Evolutionary conservation across 257 asterid genomes (phyloP), one percentile per base, ranked within the genome.

Genomic region (Solanum paucissectum): DNA sequence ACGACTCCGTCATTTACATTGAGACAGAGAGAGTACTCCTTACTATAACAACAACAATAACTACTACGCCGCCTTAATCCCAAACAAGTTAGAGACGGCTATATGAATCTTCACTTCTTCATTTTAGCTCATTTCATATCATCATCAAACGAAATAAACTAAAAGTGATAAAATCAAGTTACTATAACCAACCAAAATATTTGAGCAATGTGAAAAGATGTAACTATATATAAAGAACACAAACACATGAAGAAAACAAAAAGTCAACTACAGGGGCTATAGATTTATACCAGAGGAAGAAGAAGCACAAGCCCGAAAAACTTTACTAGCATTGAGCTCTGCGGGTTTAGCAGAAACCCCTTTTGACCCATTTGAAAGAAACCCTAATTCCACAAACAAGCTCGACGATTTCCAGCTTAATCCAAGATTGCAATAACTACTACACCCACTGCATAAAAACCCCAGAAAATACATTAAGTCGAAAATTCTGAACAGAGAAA

Each of bases 331-430:
- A 87, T 68, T 79, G 89, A 90, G 52, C 58, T 88, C 91, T 83
- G 83, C 88, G 74, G 93, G 88, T 83, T 85, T 89, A 66, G 42
- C 66, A 64, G 93, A 86, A 75, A 87, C 81, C 77, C 86, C 90
- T 73, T 88, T 86, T 62, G 89, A 82, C 73, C 82, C 82, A 86
- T 72, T 79, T 42, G 93, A 84, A 16, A 33, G 34, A 6, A 88
- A 90, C 87, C 90, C 91, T 12, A 88, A 88, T 83, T 91, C 87
- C 49, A 91, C 62, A 90, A 94, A 91, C 90, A 89, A 91, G 92
- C 92, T 94, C 82, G 95, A 92, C 0, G 93, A 87, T 87, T 90
- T 92, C 95, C 93, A 92, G 32, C 93, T 92, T 66, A 92, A 77
- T 16, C 90, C 92, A 85, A 72, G 85, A 89, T 91, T 89, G 83